These are phyloP conservation scores for Amanita pseudoporphyria DNA, from an alignment of 768 basidiomycete species.

Conservation along the genomic window DNA sequence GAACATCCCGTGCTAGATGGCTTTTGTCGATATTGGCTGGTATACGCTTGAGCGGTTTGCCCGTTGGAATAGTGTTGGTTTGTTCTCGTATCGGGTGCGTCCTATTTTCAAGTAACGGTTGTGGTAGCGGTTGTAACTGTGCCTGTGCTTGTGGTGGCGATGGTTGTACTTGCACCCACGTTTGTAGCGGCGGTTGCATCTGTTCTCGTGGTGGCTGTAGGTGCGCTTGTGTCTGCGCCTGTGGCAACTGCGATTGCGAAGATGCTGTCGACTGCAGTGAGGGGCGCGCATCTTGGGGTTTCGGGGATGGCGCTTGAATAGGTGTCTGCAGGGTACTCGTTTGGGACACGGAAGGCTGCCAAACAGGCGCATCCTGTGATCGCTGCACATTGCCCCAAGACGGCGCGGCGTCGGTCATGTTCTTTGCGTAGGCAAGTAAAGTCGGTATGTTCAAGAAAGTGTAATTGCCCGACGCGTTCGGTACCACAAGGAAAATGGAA, in stretches of 20 bases:
- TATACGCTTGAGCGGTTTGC: not conserved
- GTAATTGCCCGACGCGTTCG: not conserved
- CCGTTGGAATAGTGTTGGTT: not conserved
- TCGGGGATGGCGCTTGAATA: not conserved
- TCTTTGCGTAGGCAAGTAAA: not conserved
- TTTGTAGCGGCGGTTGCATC: not conserved
- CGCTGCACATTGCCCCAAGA: no score
- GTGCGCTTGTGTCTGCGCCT: not conserved
- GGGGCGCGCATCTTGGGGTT: no score
- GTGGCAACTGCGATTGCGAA: not conserved
- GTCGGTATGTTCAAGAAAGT: not conserved
- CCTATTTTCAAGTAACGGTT: not conserved
- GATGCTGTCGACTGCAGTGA: no score
- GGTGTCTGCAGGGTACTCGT: not conserved
- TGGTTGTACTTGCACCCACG: no score
- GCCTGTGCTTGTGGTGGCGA: not conserved
- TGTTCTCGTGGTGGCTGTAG: not conserved
- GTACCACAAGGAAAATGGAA: not conserved
- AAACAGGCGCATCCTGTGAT: not conserved
- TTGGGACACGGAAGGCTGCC: not conserved
- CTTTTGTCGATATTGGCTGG: conserved; percentile 12
- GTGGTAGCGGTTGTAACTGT: not conserved
- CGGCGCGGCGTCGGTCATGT: not conserved
- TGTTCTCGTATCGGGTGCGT: not conserved
- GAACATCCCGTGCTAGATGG: conserved; percentile 45